A percentile compares a stretch with the other conserved stretches of the same genome.
Conservation (phyloP, 768 basidiomycete species). For the Glaciozyma antarctica region DNA sequence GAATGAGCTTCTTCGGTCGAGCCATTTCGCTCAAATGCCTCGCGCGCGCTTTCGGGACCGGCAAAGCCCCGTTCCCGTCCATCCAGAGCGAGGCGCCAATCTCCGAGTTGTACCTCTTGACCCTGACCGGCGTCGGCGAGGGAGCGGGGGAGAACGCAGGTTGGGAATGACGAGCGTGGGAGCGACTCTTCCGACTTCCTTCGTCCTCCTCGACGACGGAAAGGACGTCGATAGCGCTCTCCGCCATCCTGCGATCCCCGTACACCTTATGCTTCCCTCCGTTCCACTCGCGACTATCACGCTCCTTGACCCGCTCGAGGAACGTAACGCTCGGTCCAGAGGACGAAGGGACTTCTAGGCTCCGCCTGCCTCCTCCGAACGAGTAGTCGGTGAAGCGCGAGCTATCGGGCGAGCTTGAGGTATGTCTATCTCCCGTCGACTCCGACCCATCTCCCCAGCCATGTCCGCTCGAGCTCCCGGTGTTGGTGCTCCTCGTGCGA, state of each 20-base stretch:
- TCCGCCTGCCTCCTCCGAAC: not conserved
- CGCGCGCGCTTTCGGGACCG: not conserved
- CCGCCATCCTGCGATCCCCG: slow-evolving; percentile 6
- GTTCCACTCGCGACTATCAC: not conserved
- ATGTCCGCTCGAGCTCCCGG: not conserved
- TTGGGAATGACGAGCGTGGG: slow-evolving; percentile 7
- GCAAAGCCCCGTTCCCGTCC: not conserved
- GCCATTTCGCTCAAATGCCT: not conserved
- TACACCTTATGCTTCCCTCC: not conserved
- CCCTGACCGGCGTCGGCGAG: not conserved
- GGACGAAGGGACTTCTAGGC: not conserved
- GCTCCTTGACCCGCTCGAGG: not conserved
- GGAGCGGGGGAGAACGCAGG: not conserved
- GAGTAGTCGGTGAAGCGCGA: slow-evolving; percentile 1
- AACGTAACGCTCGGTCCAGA: not conserved
- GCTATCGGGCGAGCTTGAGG: not conserved
- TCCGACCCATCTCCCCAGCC: not conserved
- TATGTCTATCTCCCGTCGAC: not conserved
- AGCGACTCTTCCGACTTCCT: not conserved
- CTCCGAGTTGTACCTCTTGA: not conserved
- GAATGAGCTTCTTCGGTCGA: slow-evolving; percentile 1
- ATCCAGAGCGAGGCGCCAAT: not conserved
- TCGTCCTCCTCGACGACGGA: slow-evolving; percentile 24
- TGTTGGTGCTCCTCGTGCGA: not conserved
- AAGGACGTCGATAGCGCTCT: slow-evolving; percentile 27